Base-by-base conservation (phyloP, 305 asterid genomes). In the Solanum hybrid region DNA sequence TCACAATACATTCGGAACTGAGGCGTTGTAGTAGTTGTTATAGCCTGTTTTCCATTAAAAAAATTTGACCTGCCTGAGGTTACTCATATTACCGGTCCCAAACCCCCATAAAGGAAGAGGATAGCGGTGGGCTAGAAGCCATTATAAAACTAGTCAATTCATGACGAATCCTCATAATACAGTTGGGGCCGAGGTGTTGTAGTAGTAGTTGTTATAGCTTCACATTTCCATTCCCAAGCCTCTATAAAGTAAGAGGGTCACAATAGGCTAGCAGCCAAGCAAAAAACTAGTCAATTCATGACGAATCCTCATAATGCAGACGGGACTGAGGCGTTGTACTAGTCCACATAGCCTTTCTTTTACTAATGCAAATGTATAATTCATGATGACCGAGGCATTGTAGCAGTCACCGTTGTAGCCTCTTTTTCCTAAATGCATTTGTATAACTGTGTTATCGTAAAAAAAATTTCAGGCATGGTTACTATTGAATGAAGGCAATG, bases 401-500 rank as follows among this genome's bases (percentile, higher is more conserved):
- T 14, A 32, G 26, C n/a, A n/a, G 73, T 4, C 73, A 64, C 2
- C 34, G 34, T 5, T 71, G 77, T 71, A 26, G 34, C 34, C 36
- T 29, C n/a, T 77, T 77, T 38, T 7, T 38, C 1, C 86, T 26
- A 80, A 64, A 80, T 80, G 9, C 69, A 26, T 13, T 80, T 76
- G 64, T 80, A 80, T 81, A 81, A 81, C n/a, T 40, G 8, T 81
- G 69, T 81, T 80, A 0, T 34, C 2, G 4, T 76, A 78, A 24
- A 24, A 45, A 34, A 3, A 0, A 80, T 11, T 24, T 26, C 86
- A 84, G 91, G 91, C 88, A 85, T 90, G 86, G 84, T 56, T 26
- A 37, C 66, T 89, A 10, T 91, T 90, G 92, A 92, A 89, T 31
- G 91, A 89, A 88, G 90, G 69, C 12, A 79, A 86, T 11, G 85